Evolutionary conservation across 805 yeast genomes (phyloP).

Genomic region (Candida corydali): DNA sequence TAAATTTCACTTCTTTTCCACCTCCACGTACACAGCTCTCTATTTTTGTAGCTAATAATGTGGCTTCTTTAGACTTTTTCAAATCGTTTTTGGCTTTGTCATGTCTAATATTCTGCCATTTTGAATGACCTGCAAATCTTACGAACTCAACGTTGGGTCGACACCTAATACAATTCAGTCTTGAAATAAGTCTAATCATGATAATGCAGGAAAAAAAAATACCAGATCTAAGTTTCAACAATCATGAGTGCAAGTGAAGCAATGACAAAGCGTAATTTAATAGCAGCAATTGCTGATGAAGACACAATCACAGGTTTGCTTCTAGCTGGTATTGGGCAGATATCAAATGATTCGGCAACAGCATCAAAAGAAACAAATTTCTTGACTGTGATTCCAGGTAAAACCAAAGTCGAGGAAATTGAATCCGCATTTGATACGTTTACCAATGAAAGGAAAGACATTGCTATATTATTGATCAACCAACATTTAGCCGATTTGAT

Average conservation of each 20-base stretch:
- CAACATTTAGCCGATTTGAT: constrained; percentile 93
- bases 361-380: constrained; percentile 76
- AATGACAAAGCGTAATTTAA: constrained; percentile 67
- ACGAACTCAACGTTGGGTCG: background rate
- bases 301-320: constrained; percentile 95
- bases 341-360: constrained; percentile 51
- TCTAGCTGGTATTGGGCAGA: constrained; percentile 93
- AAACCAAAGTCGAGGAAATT: constrained; percentile 73
- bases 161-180: background rate
- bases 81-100: constrained; percentile 93
- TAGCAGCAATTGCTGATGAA: constrained; percentile 97
- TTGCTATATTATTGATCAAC: constrained; percentile 88
- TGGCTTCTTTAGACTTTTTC: constrained; percentile 62
- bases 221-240: constrained; percentile 1
- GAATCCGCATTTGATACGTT: constrained; percentile 71
- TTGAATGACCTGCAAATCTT: constrained; percentile 75
- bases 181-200: background rate
- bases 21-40: constrained; percentile 71
- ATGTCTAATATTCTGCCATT: constrained; percentile 94
- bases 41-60: constrained; percentile 68
- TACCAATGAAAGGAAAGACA: constrained; percentile 73
- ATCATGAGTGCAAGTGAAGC: constrained; percentile 29
- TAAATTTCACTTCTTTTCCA: constrained; percentile 53
- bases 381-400: constrained; percentile 68
- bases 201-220: background rate